Evolutionary conservation across 805 yeast species (phyloP), one percentile per base, ranked within the genome.

Genomic region (Schizosaccharomyces lindneri): DNA sequence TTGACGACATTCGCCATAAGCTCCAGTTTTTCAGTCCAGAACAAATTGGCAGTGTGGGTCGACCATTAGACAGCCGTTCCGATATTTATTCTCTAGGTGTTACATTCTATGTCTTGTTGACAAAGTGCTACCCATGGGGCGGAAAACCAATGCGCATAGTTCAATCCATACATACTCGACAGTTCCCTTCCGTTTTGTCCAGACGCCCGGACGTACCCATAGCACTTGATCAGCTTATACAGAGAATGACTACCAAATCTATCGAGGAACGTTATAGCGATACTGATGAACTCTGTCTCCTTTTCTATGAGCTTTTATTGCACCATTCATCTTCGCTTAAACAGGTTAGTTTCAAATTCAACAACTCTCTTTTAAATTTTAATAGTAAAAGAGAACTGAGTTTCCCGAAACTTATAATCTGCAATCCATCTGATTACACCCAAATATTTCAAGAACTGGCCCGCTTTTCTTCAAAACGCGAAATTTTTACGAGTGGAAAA

Each of bases 51-150:
- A 63, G 65, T 5, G 62, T 66, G 21, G 59, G 66, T 11, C 24
- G 39, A 36, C 41, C 61, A n/a, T 62, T 63, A 43, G 66, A 65
- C 51, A 60, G 63, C 57, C 62, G 67, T 15, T 65, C 66, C n/a
- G 67, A 65, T 48, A 64, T 65, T 29, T 65, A 65, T 62, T 63
- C 66, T 7, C 62, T 65, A 17, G 67, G 67, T 4, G 62, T 65
- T 46, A 62, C 64, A 17, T 65, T 65, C 41, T 65, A 61, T 62
- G 60, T 64, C 11, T 17, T 65, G 7, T 63, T 65, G 55, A 62
- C 67, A 27, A 46, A 63, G 17, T 59, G 62, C 7, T 59, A 62
- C n/a, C 67, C 67, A 4, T 65, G 46, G 59, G 62, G 61, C 19
- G 67, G 67, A 41, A 55, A 64, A 6, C 63, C 67, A 2, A 62